phyloP scores from a whole-genome alignment of 2,329 filamentous ascomycete genomes.

The Cadophora malorum region DNA sequence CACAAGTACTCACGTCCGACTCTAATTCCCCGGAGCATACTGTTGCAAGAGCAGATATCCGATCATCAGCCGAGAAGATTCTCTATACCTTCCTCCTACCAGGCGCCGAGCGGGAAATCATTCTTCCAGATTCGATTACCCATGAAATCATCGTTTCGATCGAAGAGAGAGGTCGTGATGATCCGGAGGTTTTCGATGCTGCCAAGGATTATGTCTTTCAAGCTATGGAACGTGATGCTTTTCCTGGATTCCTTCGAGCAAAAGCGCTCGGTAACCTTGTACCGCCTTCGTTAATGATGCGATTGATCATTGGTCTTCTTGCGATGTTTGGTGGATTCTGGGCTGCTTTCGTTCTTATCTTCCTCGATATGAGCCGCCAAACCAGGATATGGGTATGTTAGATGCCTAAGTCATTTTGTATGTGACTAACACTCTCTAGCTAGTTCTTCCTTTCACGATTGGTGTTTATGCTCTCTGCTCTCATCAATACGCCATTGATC shows the following conservation, averaged over 20 bases:
- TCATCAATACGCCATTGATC: constrained; percentile 95
- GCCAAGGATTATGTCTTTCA: constrained; percentile 99
- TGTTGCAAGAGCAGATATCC: constrained; percentile 87
- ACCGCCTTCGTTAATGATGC: constrained; percentile 84
- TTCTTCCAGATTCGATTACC: constrained; percentile 86
- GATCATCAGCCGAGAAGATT: constrained; percentile 95
- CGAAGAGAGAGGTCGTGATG: constrained; percentile 89
- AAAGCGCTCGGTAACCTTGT: constrained; percentile 97
- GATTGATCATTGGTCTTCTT: constrained; percentile 83
- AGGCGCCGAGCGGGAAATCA: constrained; percentile 95
- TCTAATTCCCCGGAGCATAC: constrained; percentile 84
- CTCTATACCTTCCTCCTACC: constrained; percentile 97
- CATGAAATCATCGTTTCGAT: constrained; percentile 86
- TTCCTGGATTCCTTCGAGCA: constrained; percentile 91
- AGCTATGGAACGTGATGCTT: constrained; percentile 99
- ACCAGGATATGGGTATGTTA: constrained; percentile 83
- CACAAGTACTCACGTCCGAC: constrained; percentile 69
- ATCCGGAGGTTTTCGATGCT: constrained; percentile 95
- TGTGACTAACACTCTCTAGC: constrained; percentile 48
- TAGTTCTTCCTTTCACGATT: constrained; percentile 89
- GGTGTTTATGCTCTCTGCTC: constrained; percentile 88
- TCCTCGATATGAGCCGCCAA: constrained; percentile 76
- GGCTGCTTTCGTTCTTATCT: constrained; percentile 92
- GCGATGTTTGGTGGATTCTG: constrained; percentile 93
- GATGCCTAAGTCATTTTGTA: neutral